Conservation (phyloP, 306 rosid genomes). For the Begonia loranthoides region DNA sequence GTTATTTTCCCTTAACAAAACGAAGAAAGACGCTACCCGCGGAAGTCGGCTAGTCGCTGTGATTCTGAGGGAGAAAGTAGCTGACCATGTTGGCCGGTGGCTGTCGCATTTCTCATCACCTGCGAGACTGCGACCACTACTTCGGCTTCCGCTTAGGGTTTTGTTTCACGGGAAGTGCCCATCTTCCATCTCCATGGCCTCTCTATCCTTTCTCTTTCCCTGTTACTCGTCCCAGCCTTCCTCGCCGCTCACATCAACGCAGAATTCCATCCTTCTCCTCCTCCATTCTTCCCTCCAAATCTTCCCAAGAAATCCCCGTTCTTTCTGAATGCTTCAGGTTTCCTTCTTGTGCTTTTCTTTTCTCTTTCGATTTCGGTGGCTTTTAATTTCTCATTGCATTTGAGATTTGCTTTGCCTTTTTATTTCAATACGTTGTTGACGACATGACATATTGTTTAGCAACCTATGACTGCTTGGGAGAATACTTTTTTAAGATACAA, state of each 20-base stretch:
- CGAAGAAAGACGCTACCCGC: too few species aligned
- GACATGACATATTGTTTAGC: too few species aligned
- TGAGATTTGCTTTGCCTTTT: not conserved
- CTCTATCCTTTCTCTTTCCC: constrained; percentile 12
- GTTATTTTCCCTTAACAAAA: too few species aligned
- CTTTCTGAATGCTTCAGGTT: constrained; percentile 49
- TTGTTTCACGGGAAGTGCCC: constrained; percentile 14
- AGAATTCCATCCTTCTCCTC: constrained; percentile 12
- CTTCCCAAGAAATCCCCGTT: constrained; percentile 27
- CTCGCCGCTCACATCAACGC: constrained; percentile 6
- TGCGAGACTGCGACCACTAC: constrained; percentile 38
- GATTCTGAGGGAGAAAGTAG: not conserved
- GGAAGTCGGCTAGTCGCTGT: not conserved
- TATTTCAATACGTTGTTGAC: too few species aligned
- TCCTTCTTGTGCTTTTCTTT: not conserved
- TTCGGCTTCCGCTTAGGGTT: constrained; percentile 18
- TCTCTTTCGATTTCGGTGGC: not conserved
- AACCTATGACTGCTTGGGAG: too few species aligned
- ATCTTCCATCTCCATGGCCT: constrained; percentile 23
- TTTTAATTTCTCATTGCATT: not conserved
- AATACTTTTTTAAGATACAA: too few species aligned
- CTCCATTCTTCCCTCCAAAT: constrained; percentile 23
- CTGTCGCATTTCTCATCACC: constrained; percentile 38
- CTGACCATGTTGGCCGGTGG: constrained; percentile 18
- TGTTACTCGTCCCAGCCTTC: constrained; percentile 1